phyloP scores from a whole-genome alignment of 2,329 filamentous ascomycete genomes.

The Fusarium paranaense region DNA sequence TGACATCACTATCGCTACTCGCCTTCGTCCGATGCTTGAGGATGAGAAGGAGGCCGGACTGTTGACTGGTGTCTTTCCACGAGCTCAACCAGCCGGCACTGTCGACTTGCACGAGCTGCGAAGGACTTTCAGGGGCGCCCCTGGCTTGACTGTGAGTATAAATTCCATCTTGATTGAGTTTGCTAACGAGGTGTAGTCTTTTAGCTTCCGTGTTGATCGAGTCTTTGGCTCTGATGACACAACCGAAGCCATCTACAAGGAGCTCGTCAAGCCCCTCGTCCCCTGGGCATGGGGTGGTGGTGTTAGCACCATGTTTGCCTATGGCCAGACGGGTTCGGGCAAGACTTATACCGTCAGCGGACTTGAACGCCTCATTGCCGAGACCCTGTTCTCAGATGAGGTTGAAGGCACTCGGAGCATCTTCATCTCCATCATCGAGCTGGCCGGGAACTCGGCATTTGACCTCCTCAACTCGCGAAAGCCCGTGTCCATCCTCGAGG shows the following conservation, averaged over 20 bases:
- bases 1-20: conserved; percentile 52
- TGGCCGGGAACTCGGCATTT: conserved; percentile 51
- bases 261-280: conserved; percentile 55
- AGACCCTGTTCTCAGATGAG: conserved; percentile 46
- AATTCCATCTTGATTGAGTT: no score
- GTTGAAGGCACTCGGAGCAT: conserved; percentile 46
- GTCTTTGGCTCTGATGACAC: conserved; percentile 50
- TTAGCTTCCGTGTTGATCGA: conserved; percentile 50
- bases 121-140: conserved; percentile 46
- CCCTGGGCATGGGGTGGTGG: conserved; percentile 60
- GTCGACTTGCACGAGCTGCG: conserved; percentile 55
- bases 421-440: conserved; percentile 53
- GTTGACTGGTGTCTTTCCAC: conserved; percentile 33
- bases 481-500: conserved; percentile 58
- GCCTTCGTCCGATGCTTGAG: conserved; percentile 51
- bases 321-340: conserved; percentile 62
- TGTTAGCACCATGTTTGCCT: conserved; percentile 61
- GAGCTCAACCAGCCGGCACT: not conserved
- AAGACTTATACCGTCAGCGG: conserved; percentile 59
- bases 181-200: conserved; percentile 42
- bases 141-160: conserved; percentile 46
- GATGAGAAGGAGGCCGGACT: conserved; percentile 49
- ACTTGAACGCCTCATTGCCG: conserved; percentile 55
- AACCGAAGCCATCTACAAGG: conserved; percentile 56
- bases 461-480: conserved; percentile 57